Base-by-base conservation (phyloP, 257 asterid species). In the Fraxinus quadrangulata region DNA sequence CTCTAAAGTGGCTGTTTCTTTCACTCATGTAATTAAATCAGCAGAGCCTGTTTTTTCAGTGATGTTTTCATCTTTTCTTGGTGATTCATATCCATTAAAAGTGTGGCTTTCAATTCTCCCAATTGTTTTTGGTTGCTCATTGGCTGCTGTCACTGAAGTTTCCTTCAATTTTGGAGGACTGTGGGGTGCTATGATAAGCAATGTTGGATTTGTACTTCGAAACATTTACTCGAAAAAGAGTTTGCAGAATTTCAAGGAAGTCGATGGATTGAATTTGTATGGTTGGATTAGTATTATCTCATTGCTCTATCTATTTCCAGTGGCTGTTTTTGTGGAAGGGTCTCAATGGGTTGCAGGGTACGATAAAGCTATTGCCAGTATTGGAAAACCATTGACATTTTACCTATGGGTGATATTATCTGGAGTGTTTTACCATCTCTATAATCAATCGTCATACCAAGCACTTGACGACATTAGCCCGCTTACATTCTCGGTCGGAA, bases 381-480 rank as follows among this genome's bases (percentile, higher is more conserved):
- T 91, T 67, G 97, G 96, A 74, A 84, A 78, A 11, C 86, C 98
- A 0, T 81, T 86, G 5, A 91, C 88, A 0, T 89, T 94, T 76
- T 94, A 92, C 78, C 45, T 91, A 5, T 94, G 98, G 98, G 97
- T 94, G 81, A 78, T 92, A 78, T 33, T 92, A 5, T 90, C 98
- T 1, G 98, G 98, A 31, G 56, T 94, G 33, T 94, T 92, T 76
- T 94, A 94, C 77, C 98, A 94, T 82, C 88, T 94, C 40, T 94
- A 94, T 61, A 94, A 94, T 61, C 98, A 94, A 86, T 92, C 97
- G 12, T 94, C 98, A 0, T 94, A 94, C 47, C 97, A 94, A 72
- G 98, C 98, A 3, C 90, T 94, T 21, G 98, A 94, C 85, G 98
- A 94, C 75, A 94, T 94, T 72, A 94, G 97, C 75, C 98, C 98